Base-by-base conservation (phyloP, 2,329 filamentous ascomycete species). In the Paramyrothecium sp. region DNA sequence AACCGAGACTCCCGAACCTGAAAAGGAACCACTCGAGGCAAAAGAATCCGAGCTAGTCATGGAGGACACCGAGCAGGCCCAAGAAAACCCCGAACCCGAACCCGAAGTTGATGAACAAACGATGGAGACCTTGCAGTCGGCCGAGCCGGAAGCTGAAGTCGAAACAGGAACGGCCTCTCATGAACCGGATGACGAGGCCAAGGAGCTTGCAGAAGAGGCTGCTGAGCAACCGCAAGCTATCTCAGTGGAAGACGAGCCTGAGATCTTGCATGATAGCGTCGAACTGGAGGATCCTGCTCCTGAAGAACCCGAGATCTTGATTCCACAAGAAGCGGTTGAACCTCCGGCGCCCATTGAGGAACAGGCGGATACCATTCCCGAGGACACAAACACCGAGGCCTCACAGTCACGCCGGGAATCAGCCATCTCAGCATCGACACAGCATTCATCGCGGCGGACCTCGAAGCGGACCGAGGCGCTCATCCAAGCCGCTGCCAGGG, bases 401-500 rank as follows among this genome's bases (percentile, higher is more conserved):
- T 59, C 63, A 2, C 58, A 48, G 1, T 67, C 59, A 51, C 61
- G 60, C 21, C 62, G 65, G 53, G 55, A 60, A 30, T 70, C 69
- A 21, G 63, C 61, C 38, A 51, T 58, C 44, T 70, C 67, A 12
- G 60, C 59, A 12, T 61, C 54, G 19, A 67, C 63, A 2, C 58
- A 59, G 33, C 52, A 48, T 49, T 65, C 64, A n/a, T 60, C 68
- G 19, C 68, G 76, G 23, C 74, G 75, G n/a, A 68, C 72, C 2
- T 81, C 78, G 1, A 64, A 71, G 11, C 71, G 76, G 5, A 81
- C 82, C 2, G 79, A 84, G 62, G 81, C 78, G 7, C 70, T 82
- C 38, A 84, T 85, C 58, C 79, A 83, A 33, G 78, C 77, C 22
- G 81, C 81, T 1, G 81, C 81, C 1, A 73, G 77, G 53, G 79